A percentile compares a stretch with the other conserved stretches of the same genome.
Evolutionary conservation across 768 basidiomycete genomes (phyloP).

Genomic region (Suillus spraguei): DNA sequence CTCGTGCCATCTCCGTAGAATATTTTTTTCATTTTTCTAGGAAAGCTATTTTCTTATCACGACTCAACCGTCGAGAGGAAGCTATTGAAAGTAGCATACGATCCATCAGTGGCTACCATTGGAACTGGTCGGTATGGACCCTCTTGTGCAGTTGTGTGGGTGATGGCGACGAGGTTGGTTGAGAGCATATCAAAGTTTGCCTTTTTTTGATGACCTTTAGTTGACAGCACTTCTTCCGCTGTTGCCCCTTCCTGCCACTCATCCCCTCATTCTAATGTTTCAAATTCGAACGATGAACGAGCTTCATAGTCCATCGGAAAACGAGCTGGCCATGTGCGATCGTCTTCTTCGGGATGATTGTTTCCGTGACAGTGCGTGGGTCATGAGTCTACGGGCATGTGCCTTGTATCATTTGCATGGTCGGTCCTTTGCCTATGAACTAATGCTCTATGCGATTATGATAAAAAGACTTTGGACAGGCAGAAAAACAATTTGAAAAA

Average conservation of each 20-base stretch:
- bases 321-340: conserved; percentile 81
- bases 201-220: conserved; percentile 26
- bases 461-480: conserved; percentile 72
- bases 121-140: conserved; percentile 96
- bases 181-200: conserved; percentile 2
- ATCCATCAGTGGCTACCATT: conserved; percentile 79
- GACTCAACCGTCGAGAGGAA: conserved; percentile 78
- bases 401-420: conserved; percentile 91
- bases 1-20: conserved; percentile 7
- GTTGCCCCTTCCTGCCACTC: conserved; percentile 50
- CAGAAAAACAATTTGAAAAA: conserved; percentile 83
- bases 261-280: conserved; percentile 69
- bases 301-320: conserved; percentile 85
- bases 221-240: conserved; percentile 46
- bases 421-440: conserved; percentile 29
- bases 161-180: conserved; percentile 81
- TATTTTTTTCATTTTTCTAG: conserved; percentile 40
- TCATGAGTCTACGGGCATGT: conserved; percentile 85
- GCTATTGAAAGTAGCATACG: conserved; percentile 80
- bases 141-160: conserved; percentile 78
- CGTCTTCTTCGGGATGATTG: conserved; percentile 67
- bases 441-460: conserved; percentile 10
- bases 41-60: conserved; percentile 81
- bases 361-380: conserved; percentile 83
- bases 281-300: conserved; percentile 89